phyloP scores from a whole-genome alignment of 495 filamentous ascomycete species.

The Cercophora newfieldiana region DNA sequence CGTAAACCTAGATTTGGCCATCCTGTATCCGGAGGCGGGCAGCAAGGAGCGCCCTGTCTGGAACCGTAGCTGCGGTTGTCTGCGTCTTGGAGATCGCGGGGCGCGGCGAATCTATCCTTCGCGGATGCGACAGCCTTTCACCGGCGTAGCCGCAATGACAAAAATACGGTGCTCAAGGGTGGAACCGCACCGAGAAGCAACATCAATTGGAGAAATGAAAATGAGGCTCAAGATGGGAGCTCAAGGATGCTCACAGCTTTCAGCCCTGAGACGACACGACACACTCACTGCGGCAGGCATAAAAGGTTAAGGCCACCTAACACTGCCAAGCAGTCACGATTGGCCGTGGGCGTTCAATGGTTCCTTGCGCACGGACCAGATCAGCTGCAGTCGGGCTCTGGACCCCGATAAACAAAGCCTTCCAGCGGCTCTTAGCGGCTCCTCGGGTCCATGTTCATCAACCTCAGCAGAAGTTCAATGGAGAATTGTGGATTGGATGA shows the following conservation, averaged over 20 bases:
- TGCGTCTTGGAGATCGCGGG: not conserved
- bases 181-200: not conserved
- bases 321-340: slow-evolving; percentile 20
- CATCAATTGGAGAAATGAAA: not conserved
- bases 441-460: not conserved
- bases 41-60: slow-evolving; percentile 8
- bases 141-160: not conserved
- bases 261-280: not conserved
- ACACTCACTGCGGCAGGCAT: not conserved
- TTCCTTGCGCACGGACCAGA: slow-evolving; percentile 42
- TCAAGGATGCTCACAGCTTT: not conserved
- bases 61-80: not conserved
- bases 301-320: slow-evolving; percentile 35
- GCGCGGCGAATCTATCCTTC: not conserved
- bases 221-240: not conserved
- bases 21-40: slow-evolving; percentile 25
- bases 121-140: not conserved
- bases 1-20: slow-evolving; percentile 77
- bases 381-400: not conserved
- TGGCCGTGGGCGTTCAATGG: not conserved
- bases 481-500: too few species aligned
- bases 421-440: not conserved
- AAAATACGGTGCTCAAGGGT: not conserved
- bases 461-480: not conserved
- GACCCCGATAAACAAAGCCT: not conserved